Evolutionary conservation across 73 alveolate genomes (phyloP), one percentile per base, ranked within the genome.

Genomic region (Paramecium tetraurelia): DNA sequence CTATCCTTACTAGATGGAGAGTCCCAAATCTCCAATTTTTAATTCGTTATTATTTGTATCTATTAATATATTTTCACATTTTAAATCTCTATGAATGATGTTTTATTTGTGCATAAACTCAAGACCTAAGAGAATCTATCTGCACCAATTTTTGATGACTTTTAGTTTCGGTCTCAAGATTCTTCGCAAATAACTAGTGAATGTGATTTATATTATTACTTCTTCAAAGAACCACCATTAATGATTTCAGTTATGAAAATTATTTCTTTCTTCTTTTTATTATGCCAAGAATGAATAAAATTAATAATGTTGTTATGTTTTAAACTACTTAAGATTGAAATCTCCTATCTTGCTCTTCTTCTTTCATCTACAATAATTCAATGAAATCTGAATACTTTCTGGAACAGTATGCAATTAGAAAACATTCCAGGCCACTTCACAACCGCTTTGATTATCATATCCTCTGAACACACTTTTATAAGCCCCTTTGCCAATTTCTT

Each of bases 21-120:
- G 93, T 40, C 98, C 98, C 53, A 96, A 92, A 84, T 96, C 98
- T 5, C 98, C 98, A 20, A 96, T 96, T 86, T 94, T 93, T 21
- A 96, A 86, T 83, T 95, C 98, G 7, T 97, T 97, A 43, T 92
- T 93, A 93, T 95, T 93, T 11, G 97, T 95, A 85, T 96, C 95
- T 70, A 96, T 95, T 31, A 94, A 89, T 9, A 95, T 92, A 40
- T 93, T 94, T 83, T 93, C 98, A 44, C 97, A 92, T 77, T 98
- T 98, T 59, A 98, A 93, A 93, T 98, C 99, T 85, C 99, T 93
- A 87, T 98, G 99, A 77, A 98, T 98, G 75, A 97, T 96, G 10
- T 96, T 93, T 58, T 96, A 95, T 50, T 96, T 96, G 93, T 98
- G 99, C 70, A 98, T 89, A 92, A 96, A 98, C 63, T 84, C 93